A percentile compares a stretch with the other conserved stretches of the same genome.
Conservation (phyloP, 1,284 basidiomycete genomes). For the Puccinia novopanici region DNA sequence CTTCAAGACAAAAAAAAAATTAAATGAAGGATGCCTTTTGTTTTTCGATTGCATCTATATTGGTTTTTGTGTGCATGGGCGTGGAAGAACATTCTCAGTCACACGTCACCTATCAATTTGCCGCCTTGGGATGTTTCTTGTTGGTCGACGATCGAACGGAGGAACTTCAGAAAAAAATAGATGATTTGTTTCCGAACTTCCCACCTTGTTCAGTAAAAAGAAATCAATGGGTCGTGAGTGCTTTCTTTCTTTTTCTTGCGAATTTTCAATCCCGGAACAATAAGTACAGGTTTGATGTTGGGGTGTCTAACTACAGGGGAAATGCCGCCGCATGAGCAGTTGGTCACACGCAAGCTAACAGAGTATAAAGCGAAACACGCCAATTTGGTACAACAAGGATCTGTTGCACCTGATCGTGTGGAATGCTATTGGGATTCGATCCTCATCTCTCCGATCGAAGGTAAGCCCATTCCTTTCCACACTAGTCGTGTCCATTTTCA, state of each 20-base stretch:
- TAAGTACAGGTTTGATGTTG: not conserved
- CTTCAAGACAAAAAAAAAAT: not conserved
- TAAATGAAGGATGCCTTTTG: not conserved
- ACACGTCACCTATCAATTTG: slow-evolving; percentile 40
- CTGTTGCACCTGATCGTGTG: not conserved
- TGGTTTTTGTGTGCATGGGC: not conserved
- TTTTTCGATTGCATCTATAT: not conserved
- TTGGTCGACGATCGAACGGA: slow-evolving; percentile 17
- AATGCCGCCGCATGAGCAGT: slow-evolving; percentile 11
- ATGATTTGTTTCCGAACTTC: slow-evolving; percentile 23
- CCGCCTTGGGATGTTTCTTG: slow-evolving; percentile 37
- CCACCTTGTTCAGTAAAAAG: slow-evolving; percentile 22
- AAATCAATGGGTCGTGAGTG: slow-evolving; percentile 17
- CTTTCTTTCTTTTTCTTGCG: not conserved
- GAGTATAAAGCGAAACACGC: slow-evolving; percentile 39
- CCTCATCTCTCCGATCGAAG: slow-evolving; percentile 39
- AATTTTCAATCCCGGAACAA: not conserved
- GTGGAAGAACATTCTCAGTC: slow-evolving; percentile 12
- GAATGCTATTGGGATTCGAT: slow-evolving; percentile 45
- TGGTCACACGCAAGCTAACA: slow-evolving; percentile 21
- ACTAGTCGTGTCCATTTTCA: not conserved
- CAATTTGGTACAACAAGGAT: slow-evolving; percentile 14
- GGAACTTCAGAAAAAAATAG: slow-evolving; percentile 13
- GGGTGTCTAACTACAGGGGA: slow-evolving; percentile 10
- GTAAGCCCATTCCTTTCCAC: not conserved